Conservation (phyloP, 352 stramenopile species). For the Phytopythium oedochilum region DNA sequence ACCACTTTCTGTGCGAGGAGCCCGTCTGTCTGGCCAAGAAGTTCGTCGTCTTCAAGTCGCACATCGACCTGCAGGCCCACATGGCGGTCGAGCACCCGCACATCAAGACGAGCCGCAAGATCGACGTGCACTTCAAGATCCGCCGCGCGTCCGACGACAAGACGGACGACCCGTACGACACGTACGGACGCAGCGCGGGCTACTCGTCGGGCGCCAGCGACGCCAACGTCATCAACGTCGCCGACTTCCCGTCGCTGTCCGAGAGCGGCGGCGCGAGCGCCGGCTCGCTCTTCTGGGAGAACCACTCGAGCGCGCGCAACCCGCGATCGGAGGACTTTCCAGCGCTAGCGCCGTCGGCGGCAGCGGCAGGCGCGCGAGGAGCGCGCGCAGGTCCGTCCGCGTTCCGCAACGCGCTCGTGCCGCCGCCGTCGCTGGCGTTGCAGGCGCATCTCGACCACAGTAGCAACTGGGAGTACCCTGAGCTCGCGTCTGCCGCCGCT, state of each 20-base stretch:
- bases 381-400: constrained; percentile 9
- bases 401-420: constrained; percentile 71
- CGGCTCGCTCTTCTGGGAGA: constrained; percentile 62
- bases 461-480: constrained; percentile 70
- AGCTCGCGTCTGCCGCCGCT: constrained; percentile 53
- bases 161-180: constrained; percentile 36
- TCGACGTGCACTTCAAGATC: constrained; percentile 85
- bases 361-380: constrained; percentile 3
- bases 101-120: constrained; percentile 81
- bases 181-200: constrained; percentile 41
- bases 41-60: constrained; percentile 88
- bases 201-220: constrained; percentile 5
- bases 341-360: constrained; percentile 26
- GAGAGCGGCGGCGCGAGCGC: constrained; percentile 14
- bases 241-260: constrained; percentile 79
- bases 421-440: constrained; percentile 65
- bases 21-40: constrained; percentile 74
- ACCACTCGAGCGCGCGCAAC: constrained; percentile 34
- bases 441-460: constrained; percentile 60
- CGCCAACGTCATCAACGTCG: constrained; percentile 72
- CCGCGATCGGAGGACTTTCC: constrained; percentile 70
- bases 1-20: constrained; percentile 89
- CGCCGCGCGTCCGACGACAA: constrained; percentile 46
- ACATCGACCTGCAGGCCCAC: constrained; percentile 85
- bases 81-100: constrained; percentile 77